A percentile compares a stretch with the other conserved stretches of the same genome.
Conservation (phyloP, 805 yeast genomes). For the Saccharomycopsis sp. region DNA sequence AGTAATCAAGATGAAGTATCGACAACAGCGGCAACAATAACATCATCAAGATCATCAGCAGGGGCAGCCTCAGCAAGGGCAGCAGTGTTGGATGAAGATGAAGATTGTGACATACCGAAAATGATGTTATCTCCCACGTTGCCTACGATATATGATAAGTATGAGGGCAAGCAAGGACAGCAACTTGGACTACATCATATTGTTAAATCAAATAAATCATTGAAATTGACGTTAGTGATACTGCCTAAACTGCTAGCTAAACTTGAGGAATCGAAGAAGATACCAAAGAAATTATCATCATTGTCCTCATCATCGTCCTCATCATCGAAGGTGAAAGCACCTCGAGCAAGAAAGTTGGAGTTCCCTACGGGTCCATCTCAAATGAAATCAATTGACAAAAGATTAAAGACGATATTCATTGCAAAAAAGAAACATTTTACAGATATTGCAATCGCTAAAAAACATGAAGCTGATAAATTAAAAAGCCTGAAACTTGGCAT, state of each 20-base stretch:
- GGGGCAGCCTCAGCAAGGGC: slow-evolving; percentile 6
- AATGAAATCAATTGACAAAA: not conserved
- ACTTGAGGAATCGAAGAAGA: not conserved
- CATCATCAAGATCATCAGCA: slow-evolving; percentile 4
- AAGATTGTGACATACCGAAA: slow-evolving; percentile 19
- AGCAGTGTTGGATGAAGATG: slow-evolving; percentile 17
- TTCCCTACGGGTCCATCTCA: not conserved
- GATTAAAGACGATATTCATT: slow-evolving; percentile 1
- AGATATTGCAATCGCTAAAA: slow-evolving; percentile 12
- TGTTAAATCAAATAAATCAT: not conserved
- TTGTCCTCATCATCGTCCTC: no score
- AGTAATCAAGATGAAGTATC: slow-evolving; percentile 2
- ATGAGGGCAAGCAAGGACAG: not conserved
- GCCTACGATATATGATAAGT: slow-evolving; percentile 5
- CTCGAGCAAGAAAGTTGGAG: not conserved
- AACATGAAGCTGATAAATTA: slow-evolving; percentile 17
- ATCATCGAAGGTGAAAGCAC: no score
- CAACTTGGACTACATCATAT: not conserved
- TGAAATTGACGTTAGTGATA: not conserved
- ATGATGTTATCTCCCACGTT: slow-evolving; percentile 16
- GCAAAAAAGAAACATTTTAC: slow-evolving; percentile 6
- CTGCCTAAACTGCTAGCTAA: not conserved
- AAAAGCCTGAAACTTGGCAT: not conserved
- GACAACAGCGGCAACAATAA: not conserved
- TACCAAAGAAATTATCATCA: not conserved